Evolutionary conservation across 495 filamentous ascomycete genomes (phyloP).

Genomic region (Hypoxylon fragiforme): DNA sequence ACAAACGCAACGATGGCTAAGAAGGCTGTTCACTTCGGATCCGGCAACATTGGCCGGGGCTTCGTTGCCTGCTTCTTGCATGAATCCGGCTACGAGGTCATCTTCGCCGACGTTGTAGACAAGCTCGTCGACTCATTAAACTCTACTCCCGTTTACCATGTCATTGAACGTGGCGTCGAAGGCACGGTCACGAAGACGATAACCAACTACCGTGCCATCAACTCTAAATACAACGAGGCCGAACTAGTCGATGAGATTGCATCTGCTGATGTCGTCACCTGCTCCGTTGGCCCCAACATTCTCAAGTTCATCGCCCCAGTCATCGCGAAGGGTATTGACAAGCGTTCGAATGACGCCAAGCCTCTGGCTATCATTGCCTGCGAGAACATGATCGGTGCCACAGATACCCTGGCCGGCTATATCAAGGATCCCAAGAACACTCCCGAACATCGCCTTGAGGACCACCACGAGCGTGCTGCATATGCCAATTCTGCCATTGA

Average conservation of each 20-base stretch:
- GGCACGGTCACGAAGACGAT: constrained; percentile 81
- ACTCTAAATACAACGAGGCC: constrained; percentile 79
- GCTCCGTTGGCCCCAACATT: constrained; percentile 93
- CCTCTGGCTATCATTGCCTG: constrained; percentile 93
- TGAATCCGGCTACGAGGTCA: constrained; percentile 83
- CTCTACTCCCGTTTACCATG: constrained; percentile 73
- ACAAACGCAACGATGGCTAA: constrained; percentile 69
- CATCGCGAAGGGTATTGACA: constrained; percentile 87
- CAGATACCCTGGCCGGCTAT: constrained; percentile 76
- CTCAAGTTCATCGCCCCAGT: constrained; percentile 93
- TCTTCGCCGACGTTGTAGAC: constrained; percentile 93
- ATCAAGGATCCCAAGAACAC: constrained; percentile 76
- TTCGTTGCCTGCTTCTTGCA: constrained; percentile 73
- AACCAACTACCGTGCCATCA: constrained; percentile 94
- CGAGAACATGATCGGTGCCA: constrained; percentile 94
- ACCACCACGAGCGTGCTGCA: constrained; percentile 66
- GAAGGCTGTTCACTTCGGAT: constrained; percentile 91
- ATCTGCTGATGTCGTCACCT: constrained; percentile 87
- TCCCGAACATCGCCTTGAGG: constrained; percentile 57
- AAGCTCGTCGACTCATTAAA: constrained; percentile 76
- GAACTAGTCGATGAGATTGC: constrained; percentile 84
- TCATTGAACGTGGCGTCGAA: constrained; percentile 88
- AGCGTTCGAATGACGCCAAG: constrained; percentile 63
- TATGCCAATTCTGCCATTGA: constrained; percentile 98
- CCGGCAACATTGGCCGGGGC: constrained; percentile 81